Conservation (phyloP, 1,139 yeast genomes). For the Yamadazyma songkhlaensis region DNA sequence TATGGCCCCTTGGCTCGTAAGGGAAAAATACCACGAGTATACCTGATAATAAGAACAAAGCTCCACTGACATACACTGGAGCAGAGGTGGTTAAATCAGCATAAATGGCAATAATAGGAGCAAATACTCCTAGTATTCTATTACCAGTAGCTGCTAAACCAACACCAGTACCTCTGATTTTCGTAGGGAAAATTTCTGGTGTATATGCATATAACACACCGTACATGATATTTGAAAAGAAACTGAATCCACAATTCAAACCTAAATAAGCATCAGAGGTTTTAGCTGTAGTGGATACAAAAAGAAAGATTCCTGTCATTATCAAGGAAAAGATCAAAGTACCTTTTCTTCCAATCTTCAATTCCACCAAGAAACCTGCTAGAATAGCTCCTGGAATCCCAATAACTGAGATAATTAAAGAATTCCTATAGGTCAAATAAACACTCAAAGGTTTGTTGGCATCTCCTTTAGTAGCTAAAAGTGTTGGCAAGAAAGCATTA, state of each 20-base stretch:
- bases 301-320: slow-evolving; percentile 38
- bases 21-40: slow-evolving; percentile 35
- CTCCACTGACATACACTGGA: slow-evolving; percentile 44
- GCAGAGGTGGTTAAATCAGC: slow-evolving; percentile 43
- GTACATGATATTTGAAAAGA: slow-evolving; percentile 41
- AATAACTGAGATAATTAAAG: slow-evolving; percentile 39
- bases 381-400: slow-evolving; percentile 43
- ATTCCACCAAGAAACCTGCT: slow-evolving; percentile 39
- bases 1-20: slow-evolving; percentile 34
- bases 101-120: slow-evolving; percentile 43
- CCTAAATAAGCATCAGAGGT: slow-evolving; percentile 37
- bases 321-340: slow-evolving; percentile 30
- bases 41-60: slow-evolving; percentile 36
- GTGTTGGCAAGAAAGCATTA: slow-evolving; percentile 43
- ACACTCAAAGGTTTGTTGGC: slow-evolving; percentile 33
- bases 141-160: slow-evolving; percentile 44
- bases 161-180: slow-evolving; percentile 41
- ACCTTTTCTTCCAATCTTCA: slow-evolving; percentile 41
- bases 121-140: slow-evolving; percentile 41
- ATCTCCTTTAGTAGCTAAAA: slow-evolving; percentile 32
- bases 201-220: slow-evolving; percentile 47
- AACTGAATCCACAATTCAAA: slow-evolving; percentile 45
- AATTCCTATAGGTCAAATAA: slow-evolving; percentile 35
- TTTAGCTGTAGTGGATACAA: slow-evolving; percentile 42
- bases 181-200: slow-evolving; percentile 42